A percentile compares a stretch with the other conserved stretches of the same genome.
These are phyloP conservation scores for Dictyostelium purpureum DNA, from an alignment of 78 protist genomes.

Conservation along the genomic window DNA sequence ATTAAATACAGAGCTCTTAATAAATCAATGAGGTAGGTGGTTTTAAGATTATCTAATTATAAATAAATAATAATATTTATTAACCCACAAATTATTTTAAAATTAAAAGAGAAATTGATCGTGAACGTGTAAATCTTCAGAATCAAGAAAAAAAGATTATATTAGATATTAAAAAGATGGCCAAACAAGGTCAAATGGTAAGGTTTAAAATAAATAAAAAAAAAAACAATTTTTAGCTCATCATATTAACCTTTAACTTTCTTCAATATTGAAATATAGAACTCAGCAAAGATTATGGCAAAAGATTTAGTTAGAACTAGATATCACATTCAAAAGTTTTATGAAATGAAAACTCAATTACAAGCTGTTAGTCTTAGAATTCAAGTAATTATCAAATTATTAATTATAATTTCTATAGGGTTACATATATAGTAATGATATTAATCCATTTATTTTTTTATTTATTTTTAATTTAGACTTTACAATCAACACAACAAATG, in stretches of 20 bases:
- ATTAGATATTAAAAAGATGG: conserved; percentile 92
- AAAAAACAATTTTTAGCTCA: neutral
- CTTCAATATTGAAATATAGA: conserved; percentile 9
- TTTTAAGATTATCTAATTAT: too few species aligned
- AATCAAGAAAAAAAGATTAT: conserved; percentile 89
- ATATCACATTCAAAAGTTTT: conserved; percentile 84
- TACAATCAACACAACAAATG: conserved; percentile 89
- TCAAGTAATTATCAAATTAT: conserved; percentile 33
- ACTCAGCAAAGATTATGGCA: conserved; percentile 93
- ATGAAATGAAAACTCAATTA: conserved; percentile 92
- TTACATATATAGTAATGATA: neutral
- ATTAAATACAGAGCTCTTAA: too few species aligned
- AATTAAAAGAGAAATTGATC: conserved; percentile 97
- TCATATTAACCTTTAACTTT: neutral
- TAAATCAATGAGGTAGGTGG: conserved; percentile 85
- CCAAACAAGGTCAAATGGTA: conserved; percentile 91
- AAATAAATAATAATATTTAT: too few species aligned
- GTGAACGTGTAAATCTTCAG: conserved; percentile 90
- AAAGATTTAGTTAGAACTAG: conserved; percentile 97
- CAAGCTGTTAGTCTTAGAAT: conserved; percentile 92
- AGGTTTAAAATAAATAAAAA: neutral
- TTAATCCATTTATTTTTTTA: neutral
- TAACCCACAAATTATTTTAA: too few species aligned
- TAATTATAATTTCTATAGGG: neutral
- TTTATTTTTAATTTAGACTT: conserved; percentile 64